Conservation (phyloP, 345 rosid genomes). For the Euphorbia lathyris region DNA sequence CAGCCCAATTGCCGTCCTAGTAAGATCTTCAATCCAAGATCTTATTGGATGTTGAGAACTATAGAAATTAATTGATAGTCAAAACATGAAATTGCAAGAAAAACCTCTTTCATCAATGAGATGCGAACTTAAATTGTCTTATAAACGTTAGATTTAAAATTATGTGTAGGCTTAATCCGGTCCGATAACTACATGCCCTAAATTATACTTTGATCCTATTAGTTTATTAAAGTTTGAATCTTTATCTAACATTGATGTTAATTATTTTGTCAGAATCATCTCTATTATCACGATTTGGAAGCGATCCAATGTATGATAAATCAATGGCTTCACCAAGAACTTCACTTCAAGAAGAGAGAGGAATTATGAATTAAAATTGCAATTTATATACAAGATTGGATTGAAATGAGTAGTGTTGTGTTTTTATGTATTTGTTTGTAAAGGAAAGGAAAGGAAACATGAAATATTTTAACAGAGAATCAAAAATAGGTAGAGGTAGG, state of each 20-base stretch:
- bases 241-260: background rate
- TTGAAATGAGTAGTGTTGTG: background rate
- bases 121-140: too few species aligned
- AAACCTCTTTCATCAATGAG: too few species aligned
- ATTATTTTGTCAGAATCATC: conserved; percentile 18
- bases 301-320: conserved; percentile 10
- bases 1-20: too few species aligned
- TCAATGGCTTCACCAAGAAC: conserved; percentile 14
- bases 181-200: too few species aligned
- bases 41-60: too few species aligned
- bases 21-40: too few species aligned
- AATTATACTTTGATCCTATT: background rate
- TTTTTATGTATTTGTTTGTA: background rate
- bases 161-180: too few species aligned
- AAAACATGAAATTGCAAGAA: too few species aligned
- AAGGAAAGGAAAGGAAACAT: background rate
- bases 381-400: too few species aligned
- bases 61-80: too few species aligned
- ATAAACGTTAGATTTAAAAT: too few species aligned
- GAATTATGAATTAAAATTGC: background rate
- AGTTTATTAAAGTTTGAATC: background rate
- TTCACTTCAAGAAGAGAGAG: conserved; percentile 9
- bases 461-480: background rate
- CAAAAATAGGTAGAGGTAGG: background rate
- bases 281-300: conserved; percentile 16